Percentiles rank a stretch among this genome's conserved stretches.
These are phyloP conservation scores for Tolypocladium ophioglossoides DNA, from an alignment of 2,329 filamentous ascomycete genomes.

Conservation along the genomic window DNA sequence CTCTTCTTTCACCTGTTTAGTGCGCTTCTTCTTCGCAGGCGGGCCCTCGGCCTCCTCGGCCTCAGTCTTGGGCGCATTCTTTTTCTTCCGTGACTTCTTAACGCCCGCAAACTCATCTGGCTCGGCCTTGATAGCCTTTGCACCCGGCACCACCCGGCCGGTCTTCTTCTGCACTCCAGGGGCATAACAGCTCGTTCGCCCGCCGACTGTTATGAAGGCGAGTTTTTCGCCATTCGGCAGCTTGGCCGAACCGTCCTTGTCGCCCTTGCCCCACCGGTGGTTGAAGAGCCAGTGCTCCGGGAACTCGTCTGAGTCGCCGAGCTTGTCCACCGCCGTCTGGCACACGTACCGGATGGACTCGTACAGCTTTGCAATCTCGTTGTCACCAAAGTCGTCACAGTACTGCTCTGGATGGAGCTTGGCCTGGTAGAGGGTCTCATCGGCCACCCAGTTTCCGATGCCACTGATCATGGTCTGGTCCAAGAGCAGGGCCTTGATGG, in stretches of 20 bases:
- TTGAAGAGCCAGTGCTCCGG: slow-evolving; percentile 83
- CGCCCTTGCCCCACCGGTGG: slow-evolving; percentile 82
- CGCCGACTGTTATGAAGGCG: slow-evolving; percentile 78
- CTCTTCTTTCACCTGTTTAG: slow-evolving; percentile 9
- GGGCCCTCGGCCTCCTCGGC: slow-evolving; percentile 13
- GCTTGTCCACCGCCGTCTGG: slow-evolving; percentile 62
- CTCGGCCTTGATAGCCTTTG: slow-evolving; percentile 29
- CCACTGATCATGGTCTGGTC: slow-evolving; percentile 85
- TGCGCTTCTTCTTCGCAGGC: slow-evolving; percentile 16
- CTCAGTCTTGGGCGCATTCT: slow-evolving; percentile 9
- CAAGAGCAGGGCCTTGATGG: slow-evolving; percentile 78
- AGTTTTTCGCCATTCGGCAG: slow-evolving; percentile 81
- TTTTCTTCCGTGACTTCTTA: slow-evolving; percentile 15
- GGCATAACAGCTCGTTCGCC: slow-evolving; percentile 82
- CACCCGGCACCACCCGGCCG: slow-evolving; percentile 27
- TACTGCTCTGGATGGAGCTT: slow-evolving; percentile 88
- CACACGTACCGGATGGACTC: slow-evolving; percentile 69
- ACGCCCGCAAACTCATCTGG: neutral
- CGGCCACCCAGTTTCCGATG: slow-evolving; percentile 94
- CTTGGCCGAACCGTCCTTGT: slow-evolving; percentile 54
- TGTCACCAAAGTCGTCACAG: slow-evolving; percentile 66
- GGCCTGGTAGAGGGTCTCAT: slow-evolving; percentile 87
- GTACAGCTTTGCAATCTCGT: slow-evolving; percentile 62
- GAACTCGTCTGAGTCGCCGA: slow-evolving; percentile 76
- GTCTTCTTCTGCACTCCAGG: slow-evolving; percentile 78